These are phyloP conservation scores for Fusarium coffeatum DNA, from an alignment of 2,329 filamentous ascomycete genomes.

Conservation along the genomic window DNA sequence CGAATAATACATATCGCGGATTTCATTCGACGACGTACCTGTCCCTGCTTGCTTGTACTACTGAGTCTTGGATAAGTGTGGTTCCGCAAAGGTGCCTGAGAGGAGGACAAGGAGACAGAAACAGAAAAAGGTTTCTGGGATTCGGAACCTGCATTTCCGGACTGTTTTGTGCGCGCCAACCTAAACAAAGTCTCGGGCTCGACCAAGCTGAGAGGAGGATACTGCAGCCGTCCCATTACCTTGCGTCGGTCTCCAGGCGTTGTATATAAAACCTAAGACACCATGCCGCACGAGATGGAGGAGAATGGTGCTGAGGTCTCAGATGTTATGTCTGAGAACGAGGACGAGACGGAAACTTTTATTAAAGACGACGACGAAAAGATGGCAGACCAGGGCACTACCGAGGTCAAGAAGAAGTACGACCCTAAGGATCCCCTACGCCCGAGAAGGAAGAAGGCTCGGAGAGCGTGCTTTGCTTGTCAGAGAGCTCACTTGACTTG, in stretches of 20 bases:
- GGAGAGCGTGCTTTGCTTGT: conserved; percentile 94
- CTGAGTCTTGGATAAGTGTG: conserved; percentile 50
- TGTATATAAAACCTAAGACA: conserved; percentile 64
- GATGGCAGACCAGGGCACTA: conserved; percentile 62
- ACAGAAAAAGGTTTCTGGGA: conserved; percentile 41
- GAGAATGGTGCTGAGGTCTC: conserved; percentile 66
- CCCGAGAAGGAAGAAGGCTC: conserved; percentile 93
- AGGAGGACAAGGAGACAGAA: conserved; percentile 41
- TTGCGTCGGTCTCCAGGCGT: conserved; percentile 30
- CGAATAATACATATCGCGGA: conserved; percentile 29
- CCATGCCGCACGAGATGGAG: conserved; percentile 67
- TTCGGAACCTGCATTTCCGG: conserved; percentile 51
- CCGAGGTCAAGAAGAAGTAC: conserved; percentile 73
- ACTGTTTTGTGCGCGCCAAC: conserved; percentile 44
- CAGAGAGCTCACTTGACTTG: conserved; percentile 97
- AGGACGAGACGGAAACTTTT: conserved; percentile 63
- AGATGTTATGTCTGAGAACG: conserved; percentile 69
- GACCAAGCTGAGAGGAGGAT: conserved; percentile 41
- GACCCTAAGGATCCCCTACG: conserved; percentile 90
- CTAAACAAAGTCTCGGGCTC: conserved; percentile 29
- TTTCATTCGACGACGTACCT: conserved; percentile 40
- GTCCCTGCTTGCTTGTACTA: conserved; percentile 48
- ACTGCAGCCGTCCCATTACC: conserved; percentile 36
- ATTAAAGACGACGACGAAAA: conserved; percentile 61
- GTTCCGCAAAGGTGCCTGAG: conserved; percentile 48